Conservation (phyloP, 192 early-diverging fungal species). For the Gryganskiella cystojenkinii region DNA sequence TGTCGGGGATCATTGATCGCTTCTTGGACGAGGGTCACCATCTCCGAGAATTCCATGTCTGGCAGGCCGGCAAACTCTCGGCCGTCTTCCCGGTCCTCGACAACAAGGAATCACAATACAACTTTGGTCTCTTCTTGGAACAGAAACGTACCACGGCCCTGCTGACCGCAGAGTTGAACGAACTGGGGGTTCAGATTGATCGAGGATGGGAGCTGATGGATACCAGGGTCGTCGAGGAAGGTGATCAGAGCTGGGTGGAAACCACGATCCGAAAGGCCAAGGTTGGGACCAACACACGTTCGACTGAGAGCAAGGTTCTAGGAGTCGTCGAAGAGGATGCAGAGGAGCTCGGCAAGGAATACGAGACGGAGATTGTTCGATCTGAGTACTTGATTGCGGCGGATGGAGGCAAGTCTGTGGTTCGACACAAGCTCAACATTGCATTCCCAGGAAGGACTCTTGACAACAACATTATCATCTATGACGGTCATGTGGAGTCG, state of each 20-base stretch:
- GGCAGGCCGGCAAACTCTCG: constrained; percentile 17
- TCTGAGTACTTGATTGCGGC: constrained; percentile 23
- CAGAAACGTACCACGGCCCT: constrained; percentile 15
- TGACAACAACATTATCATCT: background rate
- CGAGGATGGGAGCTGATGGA: constrained; percentile 46
- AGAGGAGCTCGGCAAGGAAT: constrained; percentile 4
- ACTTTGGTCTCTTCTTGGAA: constrained; percentile 33
- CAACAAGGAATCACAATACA: constrained; percentile 39
- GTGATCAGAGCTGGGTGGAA: background rate
- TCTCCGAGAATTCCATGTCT: constrained; percentile 22
- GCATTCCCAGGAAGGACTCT: background rate
- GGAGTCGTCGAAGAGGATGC: background rate
- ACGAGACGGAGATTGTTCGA: background rate
- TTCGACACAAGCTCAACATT: background rate
- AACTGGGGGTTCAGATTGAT: constrained; percentile 30
- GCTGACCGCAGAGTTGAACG: constrained; percentile 17
- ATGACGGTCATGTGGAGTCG: background rate
- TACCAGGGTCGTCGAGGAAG: constrained; percentile 34
- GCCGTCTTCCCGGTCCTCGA: constrained; percentile 4
- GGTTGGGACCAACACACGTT: background rate
- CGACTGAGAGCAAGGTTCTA: background rate
- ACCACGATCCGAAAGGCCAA: background rate
- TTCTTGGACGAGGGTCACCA: constrained; percentile 10
- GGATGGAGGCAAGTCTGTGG: constrained; percentile 7
- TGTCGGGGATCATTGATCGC: constrained; percentile 22